Evolutionary conservation across 495 filamentous ascomycete genomes (phyloP).

Genomic region (Lentithecium fluviatile): DNA sequence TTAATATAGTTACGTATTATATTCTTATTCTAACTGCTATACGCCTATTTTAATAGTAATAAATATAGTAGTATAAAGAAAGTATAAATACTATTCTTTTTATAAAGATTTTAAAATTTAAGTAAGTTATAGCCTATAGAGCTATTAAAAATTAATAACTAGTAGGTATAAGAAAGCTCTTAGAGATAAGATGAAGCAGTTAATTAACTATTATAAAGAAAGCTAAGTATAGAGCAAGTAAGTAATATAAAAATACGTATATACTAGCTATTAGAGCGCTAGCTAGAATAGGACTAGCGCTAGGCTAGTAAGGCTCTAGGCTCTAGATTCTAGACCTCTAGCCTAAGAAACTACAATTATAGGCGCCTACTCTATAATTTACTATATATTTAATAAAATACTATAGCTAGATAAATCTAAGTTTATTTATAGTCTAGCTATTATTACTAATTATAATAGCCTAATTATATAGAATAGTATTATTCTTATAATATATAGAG

Average conservation of each 20-base stretch:
- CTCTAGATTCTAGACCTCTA: too few relatives aligned
- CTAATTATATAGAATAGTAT: slow-evolving; percentile 1
- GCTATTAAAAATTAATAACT: slow-evolving; percentile 11
- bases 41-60: slow-evolving; percentile 10
- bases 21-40: neutral
- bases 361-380: neutral
- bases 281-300: too few relatives aligned
- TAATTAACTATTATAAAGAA: too few relatives aligned
- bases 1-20: slow-evolving; percentile 1
- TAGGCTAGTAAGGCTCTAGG: too few relatives aligned
- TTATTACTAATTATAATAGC: slow-evolving; percentile 10
- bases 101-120: slow-evolving; percentile 3
- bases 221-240: too few relatives aligned
- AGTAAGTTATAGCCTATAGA: neutral
- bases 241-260: too few relatives aligned
- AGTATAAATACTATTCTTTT: too few relatives aligned
- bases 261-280: too few relatives aligned
- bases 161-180: too few relatives aligned
- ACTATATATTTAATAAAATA: slow-evolving; percentile 14
- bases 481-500: slow-evolving; percentile 2
- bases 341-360: too few relatives aligned
- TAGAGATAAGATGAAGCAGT: too few relatives aligned
- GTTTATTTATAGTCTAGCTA: slow-evolving; percentile 15
- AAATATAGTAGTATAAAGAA: too few relatives aligned
- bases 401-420: slow-evolving; percentile 12